Evolutionary conservation across 371 early-diverging fungal genomes (phyloP), one percentile per base, ranked within the genome.

Genomic region (Syncephalis fuscata): DNA sequence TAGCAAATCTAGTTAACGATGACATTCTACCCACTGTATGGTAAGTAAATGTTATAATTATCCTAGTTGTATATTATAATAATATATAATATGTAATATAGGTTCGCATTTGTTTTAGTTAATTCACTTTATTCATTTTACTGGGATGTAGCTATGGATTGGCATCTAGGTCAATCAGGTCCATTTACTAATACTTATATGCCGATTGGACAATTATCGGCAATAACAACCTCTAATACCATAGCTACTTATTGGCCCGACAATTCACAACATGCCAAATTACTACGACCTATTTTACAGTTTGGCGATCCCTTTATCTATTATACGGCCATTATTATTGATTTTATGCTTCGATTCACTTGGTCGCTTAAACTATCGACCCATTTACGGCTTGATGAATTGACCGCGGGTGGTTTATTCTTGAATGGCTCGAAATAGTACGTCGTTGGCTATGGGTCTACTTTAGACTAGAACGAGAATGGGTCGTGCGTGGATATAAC

Each of bases 101-200:
- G 88, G 88, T 63, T 87, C 25, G 48, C 80, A 27, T 75, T 78
- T 36, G 82, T 84, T 0, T 63, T 82, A 27, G 57, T 91, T 49
- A 92, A 92, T 61, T 86, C 92, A 24, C 65, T 85, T 47, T 93
- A 82, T 62, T 89, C 89, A 1, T 81, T 90, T 47, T 91, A 89
- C 67, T 93, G 94, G 96, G 94, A 92, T 62, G 70, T 92, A 20
- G 72, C 75, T 20, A 75, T 88, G 61, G 94, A 93, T 62, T 93
- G 92, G 92, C 74, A 73, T 23, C 61, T 93, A 17, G 70, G 82
- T 15, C 64, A 70, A 39, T 11, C 11, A 7, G 32, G 32, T 32
- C 32, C 32, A 32, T 32, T 32, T 32, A 32, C 7, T 32, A 11
- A 4, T 32, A 32, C 32, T 32, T 7, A 4, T 32, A 32, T n/a